A percentile compares a stretch with the other conserved stretches of the same genome.
Evolutionary conservation across 2,329 filamentous ascomycete species (phyloP).

Genomic region (Ophiocordyceps camponoti-leonardi): DNA sequence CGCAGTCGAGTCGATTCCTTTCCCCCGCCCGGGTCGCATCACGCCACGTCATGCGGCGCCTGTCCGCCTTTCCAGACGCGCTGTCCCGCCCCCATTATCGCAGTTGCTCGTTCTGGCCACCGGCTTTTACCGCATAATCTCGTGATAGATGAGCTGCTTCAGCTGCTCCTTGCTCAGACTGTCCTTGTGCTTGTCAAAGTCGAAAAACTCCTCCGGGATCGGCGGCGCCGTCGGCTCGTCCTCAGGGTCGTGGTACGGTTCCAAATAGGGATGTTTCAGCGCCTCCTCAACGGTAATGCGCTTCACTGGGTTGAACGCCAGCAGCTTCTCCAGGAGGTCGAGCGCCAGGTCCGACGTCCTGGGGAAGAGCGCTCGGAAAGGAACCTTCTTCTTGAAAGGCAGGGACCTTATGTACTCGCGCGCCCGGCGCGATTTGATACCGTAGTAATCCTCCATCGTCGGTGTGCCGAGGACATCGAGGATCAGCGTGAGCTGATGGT

Average conservation of each 20-base stretch:
- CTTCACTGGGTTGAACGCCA: conserved; percentile 97
- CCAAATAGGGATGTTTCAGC: conserved; percentile 90
- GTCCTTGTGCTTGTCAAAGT: conserved; percentile 99
- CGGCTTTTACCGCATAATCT: conserved; percentile 54
- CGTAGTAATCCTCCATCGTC: conserved; percentile 99
- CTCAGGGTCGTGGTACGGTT: conserved; percentile 97
- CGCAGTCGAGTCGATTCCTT: neutral
- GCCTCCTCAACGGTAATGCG: conserved; percentile 96
- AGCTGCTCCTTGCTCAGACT: conserved; percentile 95
- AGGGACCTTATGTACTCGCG: conserved; percentile 96
- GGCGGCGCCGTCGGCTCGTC: conserved; percentile 94
- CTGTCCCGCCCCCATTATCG: neutral
- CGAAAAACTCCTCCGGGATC: conserved; percentile 97
- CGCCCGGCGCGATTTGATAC: conserved; percentile 94
- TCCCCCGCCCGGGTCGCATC: neutral
- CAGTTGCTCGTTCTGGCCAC: neutral
- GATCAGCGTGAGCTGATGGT: conserved; percentile 94
- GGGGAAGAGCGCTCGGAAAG: conserved; percentile 91
- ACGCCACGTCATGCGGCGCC: neutral
- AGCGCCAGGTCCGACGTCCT: conserved; percentile 97
- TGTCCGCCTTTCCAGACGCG: neutral
- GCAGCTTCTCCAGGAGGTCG: conserved; percentile 83
- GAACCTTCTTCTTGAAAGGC: conserved; percentile 99
- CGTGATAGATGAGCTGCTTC: conserved; percentile 93
- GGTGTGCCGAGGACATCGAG: conserved; percentile 93